Evolutionary conservation across 257 asterid genomes (phyloP).

Genomic region (Penstemon barbatus): DNA sequence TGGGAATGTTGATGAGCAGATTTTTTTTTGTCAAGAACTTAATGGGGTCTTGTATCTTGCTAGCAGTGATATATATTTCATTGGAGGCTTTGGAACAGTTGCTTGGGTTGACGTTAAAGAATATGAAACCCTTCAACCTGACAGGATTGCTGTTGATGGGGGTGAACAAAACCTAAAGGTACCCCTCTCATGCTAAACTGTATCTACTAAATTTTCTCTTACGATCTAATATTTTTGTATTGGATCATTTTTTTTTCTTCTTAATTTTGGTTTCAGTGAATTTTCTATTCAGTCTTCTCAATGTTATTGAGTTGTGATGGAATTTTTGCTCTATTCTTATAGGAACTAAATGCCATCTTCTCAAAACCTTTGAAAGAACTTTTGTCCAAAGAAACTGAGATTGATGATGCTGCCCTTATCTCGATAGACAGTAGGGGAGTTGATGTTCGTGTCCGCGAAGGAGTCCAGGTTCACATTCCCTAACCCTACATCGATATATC

Average conservation of each 20-base stretch:
- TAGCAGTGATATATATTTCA: constrained; percentile 89
- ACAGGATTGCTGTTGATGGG: constrained; percentile 89
- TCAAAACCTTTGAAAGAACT: constrained; percentile 82
- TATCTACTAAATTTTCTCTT: no score
- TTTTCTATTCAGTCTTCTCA: no score
- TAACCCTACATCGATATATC: not conserved
- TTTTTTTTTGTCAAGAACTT: constrained; percentile 7
- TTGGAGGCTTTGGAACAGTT: constrained; percentile 98
- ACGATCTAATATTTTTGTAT: no score
- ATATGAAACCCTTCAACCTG: constrained; percentile 82
- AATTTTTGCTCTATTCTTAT: not conserved
- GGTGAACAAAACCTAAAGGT: constrained; percentile 94
- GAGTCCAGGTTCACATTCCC: constrained; percentile 62
- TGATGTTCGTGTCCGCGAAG: constrained; percentile 86
- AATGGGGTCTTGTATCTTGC: constrained; percentile 12
- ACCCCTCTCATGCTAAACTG: no score
- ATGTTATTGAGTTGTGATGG: not conserved
- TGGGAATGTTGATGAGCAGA: not conserved
- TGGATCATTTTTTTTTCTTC: no score
- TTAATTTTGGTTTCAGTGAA: no score
- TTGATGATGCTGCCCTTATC: constrained; percentile 95
- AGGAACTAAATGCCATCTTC: constrained; percentile 80
- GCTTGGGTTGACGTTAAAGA: constrained; percentile 96
- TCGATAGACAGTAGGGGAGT: constrained; percentile 85
- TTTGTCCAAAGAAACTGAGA: constrained; percentile 68